These are phyloP conservation scores for Artemisia argyi DNA, from an alignment of 129 eudicot species.

Conservation along the genomic window DNA sequence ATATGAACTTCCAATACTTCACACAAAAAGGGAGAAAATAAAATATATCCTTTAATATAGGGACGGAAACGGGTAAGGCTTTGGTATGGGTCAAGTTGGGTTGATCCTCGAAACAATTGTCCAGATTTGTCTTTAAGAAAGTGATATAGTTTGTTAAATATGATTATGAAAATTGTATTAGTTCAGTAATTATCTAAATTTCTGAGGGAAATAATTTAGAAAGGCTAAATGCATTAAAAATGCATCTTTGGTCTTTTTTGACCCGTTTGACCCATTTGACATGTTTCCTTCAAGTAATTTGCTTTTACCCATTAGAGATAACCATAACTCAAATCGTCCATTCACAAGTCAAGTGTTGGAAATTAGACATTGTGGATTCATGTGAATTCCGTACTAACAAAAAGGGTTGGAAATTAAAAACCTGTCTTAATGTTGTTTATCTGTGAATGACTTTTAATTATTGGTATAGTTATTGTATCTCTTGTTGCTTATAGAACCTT, in stretches of 20 bases:
- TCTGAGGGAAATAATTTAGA: no score
- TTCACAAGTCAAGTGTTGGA: not conserved
- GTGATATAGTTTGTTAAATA: no score
- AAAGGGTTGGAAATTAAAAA: not conserved
- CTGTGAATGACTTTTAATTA: not conserved
- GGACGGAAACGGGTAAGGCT: not conserved
- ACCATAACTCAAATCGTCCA: not conserved
- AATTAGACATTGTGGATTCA: not conserved
- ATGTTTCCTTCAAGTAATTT: not conserved
- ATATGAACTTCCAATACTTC: not conserved
- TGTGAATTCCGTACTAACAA: not conserved
- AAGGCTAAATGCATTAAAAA: not conserved
- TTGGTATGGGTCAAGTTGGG: not conserved
- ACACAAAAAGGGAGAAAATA: conserved; percentile 2
- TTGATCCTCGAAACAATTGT: not conserved
- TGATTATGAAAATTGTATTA: not conserved
- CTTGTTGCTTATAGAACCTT: conserved; percentile 26
- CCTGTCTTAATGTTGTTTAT: not conserved
- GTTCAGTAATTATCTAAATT: no score
- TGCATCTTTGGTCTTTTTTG: not conserved
- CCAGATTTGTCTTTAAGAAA: no score
- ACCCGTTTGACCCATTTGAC: not conserved
- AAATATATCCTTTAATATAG: not conserved
- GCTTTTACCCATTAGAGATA: not conserved
- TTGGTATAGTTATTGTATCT: not conserved